These are phyloP conservation scores for Nicotiana noctiflora DNA, from an alignment of 257 asterid genomes.

Conservation along the genomic window DNA sequence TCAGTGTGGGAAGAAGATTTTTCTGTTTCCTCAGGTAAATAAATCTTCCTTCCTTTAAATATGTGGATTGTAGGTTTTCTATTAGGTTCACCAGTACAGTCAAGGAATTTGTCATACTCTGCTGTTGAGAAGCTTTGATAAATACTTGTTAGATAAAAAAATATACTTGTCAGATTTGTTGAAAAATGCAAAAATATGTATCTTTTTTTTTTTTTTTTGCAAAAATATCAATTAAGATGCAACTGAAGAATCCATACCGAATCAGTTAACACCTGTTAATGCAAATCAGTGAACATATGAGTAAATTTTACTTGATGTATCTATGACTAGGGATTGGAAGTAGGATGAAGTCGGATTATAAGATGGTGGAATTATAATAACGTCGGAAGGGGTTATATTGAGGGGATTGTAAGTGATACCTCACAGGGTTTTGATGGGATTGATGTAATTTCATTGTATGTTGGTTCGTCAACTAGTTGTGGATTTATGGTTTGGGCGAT, in stretches of 20 bases:
- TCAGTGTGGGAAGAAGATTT: constrained; percentile 51
- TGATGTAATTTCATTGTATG: neutral
- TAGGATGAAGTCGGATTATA: neutral
- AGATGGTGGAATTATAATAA: neutral
- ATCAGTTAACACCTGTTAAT: neutral
- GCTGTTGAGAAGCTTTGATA: neutral
- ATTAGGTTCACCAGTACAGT: neutral
- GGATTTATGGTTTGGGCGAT: neutral
- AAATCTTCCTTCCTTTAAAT: neutral
- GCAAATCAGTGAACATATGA: neutral
- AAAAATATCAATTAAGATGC: neutral
- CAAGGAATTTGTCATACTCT: neutral
- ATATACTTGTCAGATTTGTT: neutral
- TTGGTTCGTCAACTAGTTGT: neutral
- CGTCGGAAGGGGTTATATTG: neutral
- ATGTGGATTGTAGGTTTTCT: neutral
- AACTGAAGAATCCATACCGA: neutral
- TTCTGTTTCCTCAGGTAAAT: constrained; percentile 63
- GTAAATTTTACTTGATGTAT: neutral
- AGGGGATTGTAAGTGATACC: neutral
- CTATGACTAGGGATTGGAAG: neutral
- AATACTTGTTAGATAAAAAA: neutral
- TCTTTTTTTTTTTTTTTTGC: no score
- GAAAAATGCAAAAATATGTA: neutral
- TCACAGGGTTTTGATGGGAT: neutral